phyloP scores from a whole-genome alignment of 345 rosid species.

The Lepidium africanum region DNA sequence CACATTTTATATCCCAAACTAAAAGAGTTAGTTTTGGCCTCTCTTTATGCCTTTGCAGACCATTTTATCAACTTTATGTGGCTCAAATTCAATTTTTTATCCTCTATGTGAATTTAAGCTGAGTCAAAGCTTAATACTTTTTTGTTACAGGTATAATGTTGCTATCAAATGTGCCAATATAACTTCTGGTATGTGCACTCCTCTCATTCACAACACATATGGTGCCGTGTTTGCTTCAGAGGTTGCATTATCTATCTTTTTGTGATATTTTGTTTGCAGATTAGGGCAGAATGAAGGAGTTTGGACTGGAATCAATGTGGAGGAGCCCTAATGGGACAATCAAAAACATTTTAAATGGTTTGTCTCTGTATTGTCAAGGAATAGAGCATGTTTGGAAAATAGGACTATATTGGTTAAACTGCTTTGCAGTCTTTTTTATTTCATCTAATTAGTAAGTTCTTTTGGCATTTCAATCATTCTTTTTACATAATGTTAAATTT shows the following conservation, averaged over 20 bases:
- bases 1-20: not conserved
- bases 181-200: constrained; percentile 69
- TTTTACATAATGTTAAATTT: constrained; percentile 16
- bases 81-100: not conserved
- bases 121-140: not conserved
- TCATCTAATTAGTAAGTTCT: not conserved
- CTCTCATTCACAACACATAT: not conserved
- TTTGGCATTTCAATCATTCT: not conserved
- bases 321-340: constrained; percentile 99
- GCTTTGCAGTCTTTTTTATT: not conserved
- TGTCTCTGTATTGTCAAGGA: constrained; percentile 11
- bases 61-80: not conserved
- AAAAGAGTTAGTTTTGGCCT: not conserved
- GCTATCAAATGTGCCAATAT: constrained; percentile 97
- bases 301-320: constrained; percentile 87
- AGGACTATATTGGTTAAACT: not conserved
- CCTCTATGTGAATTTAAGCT: not conserved
- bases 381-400: not conserved
- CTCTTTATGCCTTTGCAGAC: not conserved
- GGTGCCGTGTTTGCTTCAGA: not conserved
- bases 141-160: constrained; percentile 74
- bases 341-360: constrained; percentile 91
- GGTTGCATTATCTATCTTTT: not conserved
- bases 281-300: constrained; percentile 93
- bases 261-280: constrained; percentile 42